phyloP scores from a whole-genome alignment of 1,284 basidiomycete genomes.

The Cryptococcus depauperatus region DNA sequence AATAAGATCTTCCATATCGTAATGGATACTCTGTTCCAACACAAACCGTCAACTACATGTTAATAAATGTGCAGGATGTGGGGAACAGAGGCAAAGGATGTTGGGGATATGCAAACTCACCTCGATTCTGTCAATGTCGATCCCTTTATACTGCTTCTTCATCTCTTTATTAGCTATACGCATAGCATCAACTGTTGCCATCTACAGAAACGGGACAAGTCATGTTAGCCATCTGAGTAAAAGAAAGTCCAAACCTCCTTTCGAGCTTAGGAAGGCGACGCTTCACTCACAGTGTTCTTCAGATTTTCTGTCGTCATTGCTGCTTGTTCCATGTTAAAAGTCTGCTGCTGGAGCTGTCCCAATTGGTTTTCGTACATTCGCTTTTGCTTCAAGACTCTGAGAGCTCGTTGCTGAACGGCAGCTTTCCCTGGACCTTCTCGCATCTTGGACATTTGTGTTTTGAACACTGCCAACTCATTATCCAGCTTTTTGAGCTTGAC shows the following conservation, averaged over 20 bases:
- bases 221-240: conserved; percentile 55
- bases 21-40: conserved; percentile 67
- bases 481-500: conserved; percentile 97
- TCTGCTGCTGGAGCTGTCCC: conserved; percentile 83
- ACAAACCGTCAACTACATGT: background rate
- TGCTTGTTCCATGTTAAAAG: conserved; percentile 98
- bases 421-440: conserved; percentile 92
- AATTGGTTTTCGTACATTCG: conserved; percentile 89
- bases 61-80: background rate
- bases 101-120: conserved; percentile 47
- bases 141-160: conserved; percentile 92
- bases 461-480: conserved; percentile 73
- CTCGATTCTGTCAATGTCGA: conserved; percentile 98
- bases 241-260: background rate
- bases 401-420: conserved; percentile 90
- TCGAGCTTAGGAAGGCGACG: background rate
- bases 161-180: conserved; percentile 95
- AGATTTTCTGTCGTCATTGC: conserved; percentile 93
- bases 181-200: conserved; percentile 99
- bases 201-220: conserved; percentile 44
- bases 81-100: background rate
- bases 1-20: conserved; percentile 95
- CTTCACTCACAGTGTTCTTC: conserved; percentile 62
- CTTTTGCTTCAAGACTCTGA: conserved; percentile 91
- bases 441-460: conserved; percentile 93